phyloP scores from a whole-genome alignment of 495 filamentous ascomycete genomes.

The Aspergillus homomorphus region DNA sequence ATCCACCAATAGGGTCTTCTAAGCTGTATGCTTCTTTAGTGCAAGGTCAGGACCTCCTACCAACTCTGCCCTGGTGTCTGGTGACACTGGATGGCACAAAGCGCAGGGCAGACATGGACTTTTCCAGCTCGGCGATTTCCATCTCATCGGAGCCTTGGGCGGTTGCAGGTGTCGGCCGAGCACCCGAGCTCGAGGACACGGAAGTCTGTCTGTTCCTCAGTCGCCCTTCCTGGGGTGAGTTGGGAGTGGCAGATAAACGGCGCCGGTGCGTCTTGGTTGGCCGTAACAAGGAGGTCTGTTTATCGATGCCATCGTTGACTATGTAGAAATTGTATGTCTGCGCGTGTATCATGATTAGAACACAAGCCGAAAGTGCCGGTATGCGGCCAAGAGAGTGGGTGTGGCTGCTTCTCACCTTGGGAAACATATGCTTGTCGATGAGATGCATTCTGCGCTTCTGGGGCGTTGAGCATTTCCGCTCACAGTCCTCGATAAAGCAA shows the following conservation, averaged over 20 bases:
- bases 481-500: slow-evolving; percentile 88
- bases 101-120: slow-evolving; percentile 76
- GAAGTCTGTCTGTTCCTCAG: slow-evolving; percentile 37
- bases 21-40: background rate
- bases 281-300: slow-evolving; percentile 70
- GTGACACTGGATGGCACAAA: slow-evolving; percentile 75
- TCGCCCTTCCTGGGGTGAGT: slow-evolving; percentile 38
- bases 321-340: slow-evolving; percentile 86
- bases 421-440: slow-evolving; percentile 93
- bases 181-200: slow-evolving; percentile 18
- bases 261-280: slow-evolving; percentile 44
- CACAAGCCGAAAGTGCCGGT: background rate
- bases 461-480: slow-evolving; percentile 76
- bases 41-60: slow-evolving; percentile 8
- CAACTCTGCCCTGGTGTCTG: slow-evolving; percentile 22
- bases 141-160: slow-evolving; percentile 39
- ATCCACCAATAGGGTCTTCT: too few species aligned
- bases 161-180: background rate
- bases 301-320: slow-evolving; percentile 84
- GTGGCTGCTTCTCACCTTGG: slow-evolving; percentile 48
- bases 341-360: slow-evolving; percentile 1
- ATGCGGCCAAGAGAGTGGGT: background rate
- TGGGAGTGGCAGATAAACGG: slow-evolving; percentile 48
- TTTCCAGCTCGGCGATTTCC: slow-evolving; percentile 69
- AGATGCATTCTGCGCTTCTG: slow-evolving; percentile 83